Base-by-base conservation (phyloP, 2,329 filamentous ascomycete genomes). In the Calonectria pteridis region DNA sequence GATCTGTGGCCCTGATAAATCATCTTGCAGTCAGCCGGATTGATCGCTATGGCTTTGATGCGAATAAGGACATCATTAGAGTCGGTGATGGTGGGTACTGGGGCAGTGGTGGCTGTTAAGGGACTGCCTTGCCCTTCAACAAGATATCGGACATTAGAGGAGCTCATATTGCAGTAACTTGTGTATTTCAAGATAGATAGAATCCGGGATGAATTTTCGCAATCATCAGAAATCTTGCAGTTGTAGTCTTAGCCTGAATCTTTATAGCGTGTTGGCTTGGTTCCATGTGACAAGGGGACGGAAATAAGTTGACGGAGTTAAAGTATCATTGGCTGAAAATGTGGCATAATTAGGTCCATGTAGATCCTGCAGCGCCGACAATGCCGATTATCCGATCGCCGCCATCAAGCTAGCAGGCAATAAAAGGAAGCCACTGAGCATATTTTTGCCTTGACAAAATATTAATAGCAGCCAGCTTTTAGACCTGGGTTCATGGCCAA, bases 1-100 rank as follows among this genome's bases (percentile, higher is more conserved):
- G 51, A n/a, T 33, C 65, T 67, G 23, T 67, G 50, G 13, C 65
- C 65, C 7, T 46, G 33, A 16, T 67, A 51, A 55, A 67, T 55
- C 65, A 67, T 67, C 31, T 67, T 67, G 20, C 65, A 67, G n/a
- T 67, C 65, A 16, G 65, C 65, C 11, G 65, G 65, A 7, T 67
- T 67, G 18, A 67, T 67, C 3, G 65, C 65, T 14, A 67, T 55
- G 4, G 50, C 26, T 13, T 67, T 43, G 18, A 67, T n/a, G 49
- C 35, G 65, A n/a, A 67, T 58, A 14, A 67, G 6, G 2, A 67
- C 50, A 13, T 58, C 50, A 6, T 11, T 46, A 1, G 65, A 20
- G 11, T 58, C 50, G 9, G 31, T 26, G 1, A 33, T 40, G 5
- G 50, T 46, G 26, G 65, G 65, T 13, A n/a, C 55, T 23, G 18